Base-by-base conservation (phyloP, 2,329 filamentous ascomycete species). In the Exophiala alcalophila region DNA sequence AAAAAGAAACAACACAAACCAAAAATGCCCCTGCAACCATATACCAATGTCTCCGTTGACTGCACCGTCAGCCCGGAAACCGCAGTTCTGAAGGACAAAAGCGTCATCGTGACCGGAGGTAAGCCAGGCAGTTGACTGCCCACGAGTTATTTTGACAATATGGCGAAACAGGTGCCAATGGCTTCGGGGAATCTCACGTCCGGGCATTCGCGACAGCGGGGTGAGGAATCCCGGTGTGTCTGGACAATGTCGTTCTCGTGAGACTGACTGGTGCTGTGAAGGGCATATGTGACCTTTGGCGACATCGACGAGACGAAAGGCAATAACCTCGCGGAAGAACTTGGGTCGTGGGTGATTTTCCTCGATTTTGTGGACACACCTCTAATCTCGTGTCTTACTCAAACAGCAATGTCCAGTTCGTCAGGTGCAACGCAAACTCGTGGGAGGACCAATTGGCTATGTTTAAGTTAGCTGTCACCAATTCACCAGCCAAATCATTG, bases 371-470 rank as follows among this genome's bases (percentile, higher is more conserved):
- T n/a, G n/a, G n/a, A n/a, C n/a, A n/a, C n/a, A n/a, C n/a, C n/a
- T n/a, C n/a, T n/a, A n/a, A n/a, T n/a, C n/a, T n/a, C n/a, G n/a
- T n/a, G n/a, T n/a, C n/a, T n/a, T n/a, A n/a, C n/a, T n/a, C n/a
- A n/a, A n/a, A n/a, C 14, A 46, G 43, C 5, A 36, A 40, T 16
- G 29, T 27, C 16, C 36, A 59, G 47, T 71, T 63, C 40, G 40
- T 64, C 3, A 50, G 61, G 8, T 61, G 59, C 4, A 76, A 86
- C 62, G 81, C 85, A 5, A 78, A 77, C 1, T 68, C 74, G 50
- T 86, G 80, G 79, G 66, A 78, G 28, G 76, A 75, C 4, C 81
- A 85, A 57, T 74, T 80, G 37, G 65, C 70, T 23, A 67, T 85
- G 35, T 86, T 85, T 68, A 75, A 76, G 33, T 62, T 71, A 38